phyloP scores from a whole-genome alignment of 176 grass and related monocot species.

The Aegilops longissima region DNA sequence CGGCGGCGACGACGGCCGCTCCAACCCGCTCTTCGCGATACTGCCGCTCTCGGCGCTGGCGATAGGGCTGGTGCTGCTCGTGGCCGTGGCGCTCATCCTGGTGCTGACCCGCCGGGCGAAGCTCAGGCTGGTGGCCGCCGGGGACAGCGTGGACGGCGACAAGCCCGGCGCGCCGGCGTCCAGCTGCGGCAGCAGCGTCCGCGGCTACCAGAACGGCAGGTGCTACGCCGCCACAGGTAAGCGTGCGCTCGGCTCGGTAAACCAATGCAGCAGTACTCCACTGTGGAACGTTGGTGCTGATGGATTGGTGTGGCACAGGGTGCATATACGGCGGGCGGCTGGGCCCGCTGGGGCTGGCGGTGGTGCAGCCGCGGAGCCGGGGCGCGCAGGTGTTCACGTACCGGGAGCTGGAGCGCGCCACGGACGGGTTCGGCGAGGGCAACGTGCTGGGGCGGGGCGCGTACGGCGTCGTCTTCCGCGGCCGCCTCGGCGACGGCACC shows the following conservation, averaged over 20 bases:
- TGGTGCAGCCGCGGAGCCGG: conserved; percentile 41
- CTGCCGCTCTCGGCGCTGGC: conserved; percentile 44
- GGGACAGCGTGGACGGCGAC: conserved; percentile 24
- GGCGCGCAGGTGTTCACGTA: conserved; percentile 95
- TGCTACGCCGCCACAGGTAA: conserved; percentile 40
- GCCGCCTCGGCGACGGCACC: conserved; percentile 75
- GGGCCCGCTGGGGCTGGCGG: conserved; percentile 59
- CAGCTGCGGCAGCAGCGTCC: conserved; percentile 37
- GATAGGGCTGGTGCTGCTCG: conserved; percentile 33
- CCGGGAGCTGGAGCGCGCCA: conserved; percentile 85
- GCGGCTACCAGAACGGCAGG: conserved; percentile 12
- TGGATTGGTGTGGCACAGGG: conserved; percentile 23
- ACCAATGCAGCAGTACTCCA: neutral
- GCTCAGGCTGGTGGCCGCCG: neutral
- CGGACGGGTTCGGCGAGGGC: conserved; percentile 75
- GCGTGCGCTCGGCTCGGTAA: neutral
- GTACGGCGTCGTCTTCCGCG: conserved; percentile 64
- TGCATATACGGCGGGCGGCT: conserved; percentile 77
- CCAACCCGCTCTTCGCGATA: conserved; percentile 38
- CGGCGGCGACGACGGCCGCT: neutral
- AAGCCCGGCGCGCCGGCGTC: conserved; percentile 25
- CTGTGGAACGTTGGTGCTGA: neutral
- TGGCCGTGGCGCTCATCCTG: conserved; percentile 35
- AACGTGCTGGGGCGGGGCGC: conserved; percentile 75
- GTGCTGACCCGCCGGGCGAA: conserved; percentile 13